Conservation (phyloP, 805 yeast genomes). For the Ogataea wickerhamii region DNA sequence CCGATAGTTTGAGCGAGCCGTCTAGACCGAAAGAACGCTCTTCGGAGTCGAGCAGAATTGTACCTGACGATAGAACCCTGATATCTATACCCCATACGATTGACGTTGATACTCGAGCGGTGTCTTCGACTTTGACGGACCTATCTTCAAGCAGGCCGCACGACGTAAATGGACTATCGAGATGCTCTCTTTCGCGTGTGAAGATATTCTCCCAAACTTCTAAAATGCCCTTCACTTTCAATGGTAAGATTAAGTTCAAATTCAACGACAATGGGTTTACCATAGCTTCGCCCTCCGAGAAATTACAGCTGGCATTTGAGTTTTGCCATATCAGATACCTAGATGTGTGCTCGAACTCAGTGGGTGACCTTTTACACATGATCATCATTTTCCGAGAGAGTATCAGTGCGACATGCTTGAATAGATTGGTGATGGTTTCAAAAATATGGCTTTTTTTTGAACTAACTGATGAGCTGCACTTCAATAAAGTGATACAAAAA, state of each 20-base stretch:
- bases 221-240: slow-evolving; percentile 6
- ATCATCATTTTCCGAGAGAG: slow-evolving; percentile 5
- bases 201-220: slow-evolving; percentile 6
- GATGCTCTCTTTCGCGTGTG: slow-evolving; percentile 1
- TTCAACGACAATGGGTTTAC: slow-evolving; percentile 2
- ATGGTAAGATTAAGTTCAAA: slow-evolving; percentile 7
- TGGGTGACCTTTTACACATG: slow-evolving; percentile 5
- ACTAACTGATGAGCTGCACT: slow-evolving; percentile 4
- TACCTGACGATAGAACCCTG: not conserved
- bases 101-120: slow-evolving; percentile 10
- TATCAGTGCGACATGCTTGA: slow-evolving; percentile 6
- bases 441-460: slow-evolving; percentile 13
- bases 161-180: not conserved
- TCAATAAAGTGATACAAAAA: slow-evolving; percentile 4
- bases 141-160: not conserved
- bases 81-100: not conserved
- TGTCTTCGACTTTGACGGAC: not conserved
- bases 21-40: not conserved
- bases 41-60: not conserved
- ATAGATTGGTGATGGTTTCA: slow-evolving; percentile 2
- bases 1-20: slow-evolving; percentile 11
- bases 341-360: slow-evolving; percentile 13
- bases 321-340: slow-evolving; percentile 6
- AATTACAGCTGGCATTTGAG: slow-evolving; percentile 8
- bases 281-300: slow-evolving; percentile 3